These are phyloP conservation scores for Cicer pinnatifidum DNA, from an alignment of 306 rosid species.

Conservation along the genomic window DNA sequence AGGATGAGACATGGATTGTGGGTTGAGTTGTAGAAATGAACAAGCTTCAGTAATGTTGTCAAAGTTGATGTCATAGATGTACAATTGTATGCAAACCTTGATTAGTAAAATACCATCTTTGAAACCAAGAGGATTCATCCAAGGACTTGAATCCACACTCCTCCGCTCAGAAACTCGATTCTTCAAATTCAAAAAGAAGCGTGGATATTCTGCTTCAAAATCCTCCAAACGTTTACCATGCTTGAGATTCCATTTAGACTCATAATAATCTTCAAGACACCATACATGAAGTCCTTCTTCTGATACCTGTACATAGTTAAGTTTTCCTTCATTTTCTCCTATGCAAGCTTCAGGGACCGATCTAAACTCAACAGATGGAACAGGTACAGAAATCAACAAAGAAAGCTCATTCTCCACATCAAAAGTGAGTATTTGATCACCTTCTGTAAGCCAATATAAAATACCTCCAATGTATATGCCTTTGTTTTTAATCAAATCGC, in stretches of 20 bases:
- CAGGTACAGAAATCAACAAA: constrained; percentile 55
- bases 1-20: constrained; percentile 47
- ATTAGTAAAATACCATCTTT: constrained; percentile 57
- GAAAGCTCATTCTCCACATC: constrained; percentile 57
- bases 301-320: constrained; percentile 57
- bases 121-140: constrained; percentile 64
- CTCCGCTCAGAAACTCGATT: constrained; percentile 36
- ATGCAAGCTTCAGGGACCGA: constrained; percentile 55
- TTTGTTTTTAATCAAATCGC: constrained; percentile 47
- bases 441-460: constrained; percentile 63
- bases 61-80: constrained; percentile 48
- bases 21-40: constrained; percentile 45
- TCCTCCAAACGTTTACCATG: constrained; percentile 47
- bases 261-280: constrained; percentile 64
- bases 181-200: constrained; percentile 46
- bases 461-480: constrained; percentile 52
- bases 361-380: constrained; percentile 45
- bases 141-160: constrained; percentile 38
- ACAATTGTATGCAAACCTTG: constrained; percentile 51
- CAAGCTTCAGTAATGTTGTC: constrained; percentile 46
- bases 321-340: constrained; percentile 59
- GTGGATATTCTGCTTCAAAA: constrained; percentile 55
- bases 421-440: constrained; percentile 55
- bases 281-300: constrained; percentile 66
- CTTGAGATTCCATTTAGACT: constrained; percentile 54